Evolutionary conservation across 2,329 filamentous ascomycete genomes (phyloP), one percentile per base, ranked within the genome.

Genomic region (Aplosporella prunicola): DNA sequence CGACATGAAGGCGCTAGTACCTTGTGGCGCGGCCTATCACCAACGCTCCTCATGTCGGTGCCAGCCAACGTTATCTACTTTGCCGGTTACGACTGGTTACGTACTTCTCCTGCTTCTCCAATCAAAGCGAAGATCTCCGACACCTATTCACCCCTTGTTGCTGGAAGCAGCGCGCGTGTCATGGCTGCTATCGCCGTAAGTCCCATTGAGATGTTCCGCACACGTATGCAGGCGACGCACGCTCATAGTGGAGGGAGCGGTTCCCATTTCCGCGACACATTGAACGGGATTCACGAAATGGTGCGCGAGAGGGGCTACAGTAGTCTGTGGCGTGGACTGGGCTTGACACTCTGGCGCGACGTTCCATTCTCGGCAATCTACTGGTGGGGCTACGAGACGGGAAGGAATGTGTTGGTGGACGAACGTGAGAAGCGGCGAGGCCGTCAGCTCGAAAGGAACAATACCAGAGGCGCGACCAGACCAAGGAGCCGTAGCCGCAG

Each of bases 21-120:
- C 2, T 64, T 98, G 23, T 98, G 91, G 89, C 76, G 91, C 43
- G 91, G 91, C 0, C 67, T 98, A 5, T 93, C 84, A n/a, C 89
- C 91, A 0, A 98, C 91, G 0, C 66, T 98, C 15, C 73, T 87
- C 46, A 98, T 98, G 91, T 80, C 87, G 0, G 74, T 98, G 5
- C 91, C 91, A 0, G 86, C 80, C 17, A 98, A 98, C 57, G 91
- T 98, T 48, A 96, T 98, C 47, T 98, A 98, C 63, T 95, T 96
- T 53, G 93, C 91, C 9, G 91, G 91, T 25, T 98, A 98, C 61
- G 91, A 98, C 55, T 95, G 87, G 82, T 60, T 98, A 41, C 79
- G 91, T 23, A 82, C 73, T 46, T 82, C 84, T 50, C 66, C 68
- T 1, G 65, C 64, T 27, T 93, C 84, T 48, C 88, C 87, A 0